Evolutionary conservation across 129 eudicot genomes (phyloP).

Genomic region (Pseudognaphalium luteoalbum): DNA sequence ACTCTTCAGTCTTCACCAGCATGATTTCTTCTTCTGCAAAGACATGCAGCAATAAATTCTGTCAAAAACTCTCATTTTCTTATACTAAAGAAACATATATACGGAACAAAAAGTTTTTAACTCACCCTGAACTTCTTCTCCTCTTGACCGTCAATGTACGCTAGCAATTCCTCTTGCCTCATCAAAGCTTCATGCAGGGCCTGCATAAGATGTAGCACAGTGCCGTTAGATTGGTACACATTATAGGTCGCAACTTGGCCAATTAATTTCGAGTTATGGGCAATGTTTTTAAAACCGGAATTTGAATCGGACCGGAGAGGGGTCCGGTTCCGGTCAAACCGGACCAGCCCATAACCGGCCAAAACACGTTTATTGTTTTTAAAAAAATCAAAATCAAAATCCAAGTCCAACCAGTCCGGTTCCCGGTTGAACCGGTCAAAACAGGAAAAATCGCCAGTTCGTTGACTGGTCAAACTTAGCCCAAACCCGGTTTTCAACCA

Average conservation of each 20-base stretch:
- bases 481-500: too few species aligned
- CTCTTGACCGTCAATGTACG: constrained; percentile 83
- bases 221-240: background rate
- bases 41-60: constrained; percentile 19
- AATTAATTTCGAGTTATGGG: background rate
- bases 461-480: too few species aligned
- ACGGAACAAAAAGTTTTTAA: background rate
- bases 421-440: too few species aligned
- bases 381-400: too few species aligned
- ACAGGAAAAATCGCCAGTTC: too few species aligned
- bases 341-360: too few species aligned
- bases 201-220: constrained; percentile 36
- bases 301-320: too few species aligned
- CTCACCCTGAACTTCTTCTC: constrained; percentile 72
- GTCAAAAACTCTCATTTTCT: background rate
- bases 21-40: constrained; percentile 71
- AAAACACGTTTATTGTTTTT: too few species aligned
- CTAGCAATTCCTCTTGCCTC: constrained; percentile 97
- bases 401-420: too few species aligned
- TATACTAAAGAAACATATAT: background rate
- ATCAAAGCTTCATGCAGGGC: constrained; percentile 90
- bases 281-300: too few species aligned
- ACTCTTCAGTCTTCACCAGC: constrained; percentile 56
- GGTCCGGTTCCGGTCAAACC: too few species aligned
- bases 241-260: background rate